These are phyloP conservation scores for Vitis hybrid DNA, from an alignment of 177 flowering plant species.

Conservation along the genomic window DNA sequence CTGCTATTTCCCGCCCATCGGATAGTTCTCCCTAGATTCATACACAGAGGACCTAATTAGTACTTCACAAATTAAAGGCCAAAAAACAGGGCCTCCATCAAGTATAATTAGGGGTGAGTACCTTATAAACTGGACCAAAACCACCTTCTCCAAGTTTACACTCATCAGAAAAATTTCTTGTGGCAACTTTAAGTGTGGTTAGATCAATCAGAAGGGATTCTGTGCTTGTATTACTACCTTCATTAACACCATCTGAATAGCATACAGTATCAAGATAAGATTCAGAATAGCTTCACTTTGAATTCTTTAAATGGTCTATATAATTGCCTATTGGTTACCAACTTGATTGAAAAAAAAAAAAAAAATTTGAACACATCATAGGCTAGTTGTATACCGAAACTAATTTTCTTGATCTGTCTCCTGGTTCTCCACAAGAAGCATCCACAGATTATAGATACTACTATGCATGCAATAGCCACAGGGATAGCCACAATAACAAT, in stretches of 20 bases:
- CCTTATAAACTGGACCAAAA: constrained; percentile 36
- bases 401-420: background rate
- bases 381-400: background rate
- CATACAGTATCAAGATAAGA: background rate
- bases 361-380: too few relatives aligned
- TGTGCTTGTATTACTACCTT: background rate
- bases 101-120: background rate
- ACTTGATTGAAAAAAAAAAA: background rate
- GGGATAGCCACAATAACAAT: constrained; percentile 3
- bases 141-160: constrained; percentile 32
- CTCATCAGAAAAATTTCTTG: constrained; percentile 18
- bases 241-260: background rate
- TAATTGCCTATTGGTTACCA: background rate
- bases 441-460: constrained; percentile 1
- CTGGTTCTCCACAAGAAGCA: constrained; percentile 16
- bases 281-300: background rate
- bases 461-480: background rate
- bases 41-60: background rate
- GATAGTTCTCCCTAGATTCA: constrained; percentile 9
- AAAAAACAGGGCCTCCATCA: background rate
- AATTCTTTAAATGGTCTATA: background rate
- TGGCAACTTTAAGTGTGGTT: constrained; percentile 20
- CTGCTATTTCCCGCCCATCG: constrained; percentile 30
- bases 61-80: background rate
- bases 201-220: constrained; percentile 19